These are phyloP conservation scores for Plasmodium ovale DNA, from an alignment of 169 alveolate genomes.

Conservation along the genomic window DNA sequence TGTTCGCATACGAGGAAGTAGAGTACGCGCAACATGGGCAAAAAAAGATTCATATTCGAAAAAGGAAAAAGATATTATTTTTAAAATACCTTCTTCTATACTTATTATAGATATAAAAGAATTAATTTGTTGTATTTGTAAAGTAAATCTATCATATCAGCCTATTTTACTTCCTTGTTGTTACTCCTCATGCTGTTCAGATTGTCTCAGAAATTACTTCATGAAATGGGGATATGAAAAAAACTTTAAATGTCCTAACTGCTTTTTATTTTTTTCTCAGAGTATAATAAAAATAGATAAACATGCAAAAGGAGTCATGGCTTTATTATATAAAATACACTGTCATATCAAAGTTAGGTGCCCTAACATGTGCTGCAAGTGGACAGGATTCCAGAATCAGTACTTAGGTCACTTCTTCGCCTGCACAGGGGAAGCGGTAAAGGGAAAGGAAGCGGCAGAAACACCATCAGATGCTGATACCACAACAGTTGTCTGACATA, in stretches of 20 bases:
- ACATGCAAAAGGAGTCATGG: conserved; percentile 40
- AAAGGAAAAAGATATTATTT: conserved; percentile 42
- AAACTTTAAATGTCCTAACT: conserved; percentile 35
- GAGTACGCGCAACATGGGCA: conserved; percentile 84
- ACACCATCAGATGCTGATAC: no score
- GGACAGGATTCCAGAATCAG: conserved; percentile 68
- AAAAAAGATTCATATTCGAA: conserved; percentile 81
- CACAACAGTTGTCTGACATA: no score
- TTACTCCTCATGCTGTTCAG: conserved; percentile 55
- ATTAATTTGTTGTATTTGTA: conserved; percentile 66
- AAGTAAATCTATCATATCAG: conserved; percentile 37
- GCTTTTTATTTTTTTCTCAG: conserved; percentile 7
- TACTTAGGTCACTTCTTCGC: conserved; percentile 39
- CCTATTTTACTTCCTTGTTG: conserved; percentile 71
- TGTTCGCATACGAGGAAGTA: conserved; percentile 79
- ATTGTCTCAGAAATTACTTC: conserved; percentile 36
- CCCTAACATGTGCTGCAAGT: conserved; percentile 11
- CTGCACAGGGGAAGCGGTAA: no score
- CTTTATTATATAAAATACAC: conserved; percentile 40
- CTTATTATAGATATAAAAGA: conserved; percentile 40
- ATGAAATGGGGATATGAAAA: not conserved
- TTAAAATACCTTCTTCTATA: conserved; percentile 60
- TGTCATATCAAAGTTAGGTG: conserved; percentile 62
- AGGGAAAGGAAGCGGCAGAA: no score
- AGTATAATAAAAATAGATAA: conserved; percentile 49